phyloP scores from a whole-genome alignment of 2,329 filamentous ascomycete species.

The Neopestalotiopsis clavispora region DNA sequence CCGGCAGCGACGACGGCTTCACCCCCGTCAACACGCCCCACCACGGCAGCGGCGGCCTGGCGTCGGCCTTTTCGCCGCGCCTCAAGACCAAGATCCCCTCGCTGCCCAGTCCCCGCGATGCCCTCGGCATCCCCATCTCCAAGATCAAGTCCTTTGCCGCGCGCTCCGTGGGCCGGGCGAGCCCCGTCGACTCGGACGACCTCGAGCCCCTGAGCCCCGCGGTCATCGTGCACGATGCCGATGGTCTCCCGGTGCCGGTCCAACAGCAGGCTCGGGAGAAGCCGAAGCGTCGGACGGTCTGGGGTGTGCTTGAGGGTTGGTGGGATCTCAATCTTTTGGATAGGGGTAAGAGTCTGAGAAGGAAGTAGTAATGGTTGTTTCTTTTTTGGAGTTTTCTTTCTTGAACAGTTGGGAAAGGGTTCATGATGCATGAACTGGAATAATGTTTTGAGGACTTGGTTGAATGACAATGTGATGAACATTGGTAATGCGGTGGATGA shows the following conservation, averaged over 20 bases:
- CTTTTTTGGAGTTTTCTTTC: not conserved
- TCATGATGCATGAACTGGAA: not conserved
- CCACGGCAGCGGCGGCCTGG: conserved; percentile 26
- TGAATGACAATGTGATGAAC: not conserved
- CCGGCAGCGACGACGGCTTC: conserved; percentile 27
- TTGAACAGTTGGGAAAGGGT: not conserved
- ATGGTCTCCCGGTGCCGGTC: conserved; percentile 7
- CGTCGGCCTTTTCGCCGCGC: conserved; percentile 23
- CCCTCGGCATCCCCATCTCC: conserved; percentile 34
- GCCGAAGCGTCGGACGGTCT: conserved; percentile 51
- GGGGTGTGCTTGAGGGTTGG: conserved; percentile 57
- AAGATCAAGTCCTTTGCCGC: conserved; percentile 20
- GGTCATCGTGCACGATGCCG: conserved; percentile 18
- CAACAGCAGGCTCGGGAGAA: conserved; percentile 24
- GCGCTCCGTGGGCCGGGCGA: conserved; percentile 25
- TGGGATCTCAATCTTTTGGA: conserved; percentile 58
- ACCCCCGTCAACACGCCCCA: conserved; percentile 24
- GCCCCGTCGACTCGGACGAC: conserved; percentile 24
- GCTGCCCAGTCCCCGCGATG: conserved; percentile 31
- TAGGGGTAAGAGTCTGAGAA: conserved; percentile 41
- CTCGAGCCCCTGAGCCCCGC: conserved; percentile 30
- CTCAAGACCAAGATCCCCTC: conserved; percentile 22
- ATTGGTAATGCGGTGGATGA: not conserved
- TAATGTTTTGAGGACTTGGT: conserved; percentile 27
- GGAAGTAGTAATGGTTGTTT: conserved; percentile 14